Base-by-base conservation (phyloP, 1,284 basidiomycete genomes). In the Puccinia horiana region DNA sequence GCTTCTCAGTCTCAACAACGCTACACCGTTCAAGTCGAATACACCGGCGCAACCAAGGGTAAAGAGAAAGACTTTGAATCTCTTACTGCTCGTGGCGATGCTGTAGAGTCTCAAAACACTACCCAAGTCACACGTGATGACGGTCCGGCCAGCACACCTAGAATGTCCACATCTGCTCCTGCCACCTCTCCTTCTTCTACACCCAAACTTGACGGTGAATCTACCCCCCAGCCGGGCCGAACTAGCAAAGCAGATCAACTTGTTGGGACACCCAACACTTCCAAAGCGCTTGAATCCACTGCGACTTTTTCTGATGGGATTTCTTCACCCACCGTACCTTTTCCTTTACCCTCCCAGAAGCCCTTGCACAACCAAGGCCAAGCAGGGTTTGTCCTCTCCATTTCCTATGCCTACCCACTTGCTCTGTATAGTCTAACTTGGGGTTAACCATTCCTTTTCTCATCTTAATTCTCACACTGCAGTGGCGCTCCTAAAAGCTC, bases 1-100 rank as follows among this genome's bases (percentile, higher is more conserved):
- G 29, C 52, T 56, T 32, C 74, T 76, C 74, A 56, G 9, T 61
- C 74, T 20, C 78, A 81, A 42, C 78, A 81, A 14, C 78, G 78
- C 23, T 73, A 81, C 69, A 81, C 78, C 16, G 78, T 81, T 49
- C 78, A 81, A 81, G 78, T 81, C 29, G 78, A 81, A 63, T 81
- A 81, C 70, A 81, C 65, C 37, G 78, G 52, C 2, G 74, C n/a
- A 29, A 37, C 32, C 40, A 65, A 69, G 32, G 76, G 44, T 11
- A 79, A 79, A 65, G 76, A 49, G 11, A 67, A 56, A 70, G 26
- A 35, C 37, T 32, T 69, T 9, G 76, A 79, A 32, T 2, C 61
- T 9, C n/a, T 35, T 5, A 35, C 37, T 26, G 47, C 49, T n/a
- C 40, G 29, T 35, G 47, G 8, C 3, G 49, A 65, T 42, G 9